Evolutionary conservation across 129 eudicot species (phyloP), one percentile per base, ranked within the genome.

Genomic region (Helichrysum umbraculigerum): DNA sequence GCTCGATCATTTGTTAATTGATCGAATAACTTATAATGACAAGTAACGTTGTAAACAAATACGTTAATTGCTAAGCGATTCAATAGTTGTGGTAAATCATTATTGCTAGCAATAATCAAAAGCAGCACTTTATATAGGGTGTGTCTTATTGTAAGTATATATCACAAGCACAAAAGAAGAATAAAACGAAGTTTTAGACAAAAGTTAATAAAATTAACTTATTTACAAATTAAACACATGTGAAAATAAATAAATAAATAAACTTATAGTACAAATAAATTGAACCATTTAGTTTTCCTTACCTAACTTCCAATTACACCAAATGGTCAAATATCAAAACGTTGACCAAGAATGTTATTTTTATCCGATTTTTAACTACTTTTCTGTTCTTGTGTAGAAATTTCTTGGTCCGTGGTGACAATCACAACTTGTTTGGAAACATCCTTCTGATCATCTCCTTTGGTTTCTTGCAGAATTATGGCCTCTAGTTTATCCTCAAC

Each of bases 401-500:
- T 64, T 78, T 68, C 78, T 12, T 20, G 20, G 12, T 20, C 32
- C 25, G 32, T 44, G 5, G 52, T 44, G 5, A 44, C 52, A 44
- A 44, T 20, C 6, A 4, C 82, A 41, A 62, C 76, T 70, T 29
- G 54, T 69, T 41, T 62, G 54, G 66, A 54, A 52, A 10, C 21
- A 16, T 11, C 17, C 52, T 44, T 44, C 47, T 34, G 28, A 25
- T 25, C 68, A 51, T 57, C 30, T n/a, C 30, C 70, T 42, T 76
- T 71, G 11, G 64, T 68, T 70, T 61, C 70, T 1, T 71, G 25
- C 17, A 32, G 65, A 30, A 82, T 72, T 75, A 78, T 65, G 16
- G 82, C 37, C 42, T 78, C 83, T 17, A 82, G 19, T 71, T 78
- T 82, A 59, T 82, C 83, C 56, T 83, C 86, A 75, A 54, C 66